Percentiles rank a stretch among this genome's conserved stretches.
phyloP scores from a whole-genome alignment of 2,329 filamentous ascomycete species.

The Sordariomycetes sp. region DNA sequence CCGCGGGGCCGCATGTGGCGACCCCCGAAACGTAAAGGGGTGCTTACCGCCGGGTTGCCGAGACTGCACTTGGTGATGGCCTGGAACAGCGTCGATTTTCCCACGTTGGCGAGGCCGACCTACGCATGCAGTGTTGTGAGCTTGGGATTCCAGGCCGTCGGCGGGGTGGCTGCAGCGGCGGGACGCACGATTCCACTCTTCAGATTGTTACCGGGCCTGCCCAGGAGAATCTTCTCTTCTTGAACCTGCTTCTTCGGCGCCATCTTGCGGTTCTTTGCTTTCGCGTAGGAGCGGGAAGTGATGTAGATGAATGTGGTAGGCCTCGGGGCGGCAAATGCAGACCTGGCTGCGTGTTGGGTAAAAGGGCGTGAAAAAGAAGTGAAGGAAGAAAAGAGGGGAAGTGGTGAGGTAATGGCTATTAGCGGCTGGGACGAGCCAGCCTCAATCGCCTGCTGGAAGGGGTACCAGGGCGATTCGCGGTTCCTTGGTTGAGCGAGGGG shows the following conservation, averaged over 20 bases:
- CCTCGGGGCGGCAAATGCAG: conserved; percentile 45
- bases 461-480: conserved; percentile 7
- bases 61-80: conserved; percentile 96
- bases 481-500: conserved; percentile 2
- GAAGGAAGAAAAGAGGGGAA: conserved; percentile 25
- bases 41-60: conserved; percentile 84
- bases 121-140: conserved; percentile 24
- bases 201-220: conserved; percentile 91
- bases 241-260: conserved; percentile 85
- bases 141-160: conserved; percentile 1
- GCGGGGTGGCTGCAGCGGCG: conserved; percentile 1
- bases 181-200: conserved; percentile 93
- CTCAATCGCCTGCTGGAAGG: conserved; percentile 10
- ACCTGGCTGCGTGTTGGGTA: conserved; percentile 52
- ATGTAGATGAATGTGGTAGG: conserved; percentile 35
- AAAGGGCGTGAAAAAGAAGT: conserved; percentile 40
- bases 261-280: conserved; percentile 60
- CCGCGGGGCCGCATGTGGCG: not conserved
- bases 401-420: not conserved
- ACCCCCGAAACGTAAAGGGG: conserved; percentile 10
- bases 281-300: conserved; percentile 46
- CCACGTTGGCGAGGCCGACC: conserved; percentile 98
- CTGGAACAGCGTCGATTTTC: conserved; percentile 99
- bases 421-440: conserved; percentile 22
- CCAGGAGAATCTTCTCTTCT: conserved; percentile 94